Base-by-base conservation (phyloP, 2,329 filamentous ascomycete species). In the Acephala macrosclerotiorum region DNA sequence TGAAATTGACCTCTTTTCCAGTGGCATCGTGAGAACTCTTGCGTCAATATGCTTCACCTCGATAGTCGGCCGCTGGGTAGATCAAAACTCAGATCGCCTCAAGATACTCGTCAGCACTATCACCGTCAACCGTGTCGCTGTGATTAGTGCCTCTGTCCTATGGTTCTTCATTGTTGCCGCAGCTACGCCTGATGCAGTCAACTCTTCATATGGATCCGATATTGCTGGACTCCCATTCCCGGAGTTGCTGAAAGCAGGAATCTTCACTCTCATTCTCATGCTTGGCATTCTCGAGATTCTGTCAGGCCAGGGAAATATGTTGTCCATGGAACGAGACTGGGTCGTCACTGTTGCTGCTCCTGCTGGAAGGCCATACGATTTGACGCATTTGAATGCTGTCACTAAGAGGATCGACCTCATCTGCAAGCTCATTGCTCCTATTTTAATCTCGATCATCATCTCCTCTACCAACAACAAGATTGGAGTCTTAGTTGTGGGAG, bases 341-440 rank as follows among this genome's bases (percentile, higher is more conserved):
- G 77, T 82, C 14, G 73, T 77, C 35, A 72, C 75, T 18, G 77
- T 77, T n/a, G 77, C 77, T 11, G 73, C 75, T 36, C 73, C 76
- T 0, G 65, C 70, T 51, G 76, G 75, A 0, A 64, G 71, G 16
- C 65, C 73, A 5, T 80, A 80, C 63, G 77, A 80, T 58, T 72
- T 81, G 35, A 81, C 80, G 0, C 76, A 73, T 64, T 66, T 87
- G 2, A 87, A 87, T 71, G 80, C 85, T 0, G 79, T 80, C 11
- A 87, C 87, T 84, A 78, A 85, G 62, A 79, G 84, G 8, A 87
- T 88, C 66, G 85, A 88, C 68, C 78, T 88, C 3, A 78, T 83
- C 51, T 87, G 85, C 77, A 88, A 87, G 72, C 80, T 87, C 16
- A 65, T 85, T 35, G 82, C 82, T 0, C 85, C 85, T 0, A 78